Base-by-base conservation (phyloP, 805 yeast species). In the Ogataea pini region DNA sequence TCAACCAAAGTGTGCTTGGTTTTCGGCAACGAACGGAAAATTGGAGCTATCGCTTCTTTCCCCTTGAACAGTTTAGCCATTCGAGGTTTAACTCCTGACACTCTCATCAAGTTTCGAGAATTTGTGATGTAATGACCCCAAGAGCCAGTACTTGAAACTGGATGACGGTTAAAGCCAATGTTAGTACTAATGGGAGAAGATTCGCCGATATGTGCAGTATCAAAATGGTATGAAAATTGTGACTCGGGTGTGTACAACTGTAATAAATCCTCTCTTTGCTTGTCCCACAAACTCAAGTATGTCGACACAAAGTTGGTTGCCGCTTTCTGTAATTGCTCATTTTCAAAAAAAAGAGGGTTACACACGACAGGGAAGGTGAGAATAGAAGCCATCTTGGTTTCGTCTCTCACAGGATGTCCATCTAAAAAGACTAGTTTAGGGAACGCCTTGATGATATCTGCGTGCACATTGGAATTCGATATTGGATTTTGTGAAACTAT, bases 371-470 rank as follows among this genome's bases (percentile, higher is more conserved):
- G 89, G 44, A 86, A 75, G 5, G 72, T 71, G 55, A 78, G 75
- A 34, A 83, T 76, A 17, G 67, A 52, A 5, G 65, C 64, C 33
- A 89, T 65, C 47, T 80, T 83, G 40, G 68, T 68, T 64, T 85
- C 96, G 63, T 88, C 89, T 54, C 97, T 77, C 14, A 94, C 79
- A 3, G 82, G 67, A 43, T 80, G 80, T 18, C 94, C 95, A 68
- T 94, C 95, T 36, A 94, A 70, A 17, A 90, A 75, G 4, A 85
- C 75, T 46, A 92, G 74, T 48, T 85, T 74, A n/a, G 98, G 97
- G 70, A 94, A 94, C 31, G 77, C 60, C 46, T 76, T 76, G 65
- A 89, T 69, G 39, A 92, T 71, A 48, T 88, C 95, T 5, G 73
- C 60, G 50, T 80, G 79, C 52, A 83, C 77, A 32, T 67, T 63